A percentile compares a stretch with the other conserved stretches of the same genome.
phyloP scores from a whole-genome alignment of 2,329 filamentous ascomycete species.

The Didymellaceae sp. region DNA sequence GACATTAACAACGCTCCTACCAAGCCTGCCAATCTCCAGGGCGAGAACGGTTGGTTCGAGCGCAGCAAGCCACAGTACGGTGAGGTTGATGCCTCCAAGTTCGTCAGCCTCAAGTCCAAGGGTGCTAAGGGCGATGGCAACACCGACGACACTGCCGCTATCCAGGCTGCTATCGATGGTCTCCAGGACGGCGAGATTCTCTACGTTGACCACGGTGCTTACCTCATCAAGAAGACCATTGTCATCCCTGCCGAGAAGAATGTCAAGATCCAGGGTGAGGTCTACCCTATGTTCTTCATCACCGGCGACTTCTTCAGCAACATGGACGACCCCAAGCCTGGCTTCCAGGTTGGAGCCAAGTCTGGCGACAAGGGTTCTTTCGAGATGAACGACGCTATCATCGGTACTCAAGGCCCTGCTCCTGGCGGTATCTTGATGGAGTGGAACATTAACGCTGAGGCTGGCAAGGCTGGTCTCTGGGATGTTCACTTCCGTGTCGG shows the following conservation, averaged over 20 bases:
- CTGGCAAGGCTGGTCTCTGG: constrained; percentile 83
- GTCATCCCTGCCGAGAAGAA: constrained; percentile 67
- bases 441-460: constrained; percentile 77
- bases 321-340: constrained; percentile 76
- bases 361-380: constrained; percentile 78
- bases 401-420: constrained; percentile 81
- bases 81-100: constrained; percentile 67
- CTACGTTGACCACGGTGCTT: constrained; percentile 70
- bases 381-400: constrained; percentile 86
- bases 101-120: constrained; percentile 80
- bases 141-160: constrained; percentile 84
- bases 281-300: constrained; percentile 90
- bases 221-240: constrained; percentile 66
- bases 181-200: constrained; percentile 67
- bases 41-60: constrained; percentile 74
- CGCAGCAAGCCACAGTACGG: constrained; percentile 91
- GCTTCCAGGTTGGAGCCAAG: constrained; percentile 79
- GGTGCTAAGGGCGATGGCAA: constrained; percentile 88
- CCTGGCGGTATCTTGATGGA: constrained; percentile 90
- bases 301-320: constrained; percentile 76
- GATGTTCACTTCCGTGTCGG: constrained; percentile 96
- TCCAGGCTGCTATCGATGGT: constrained; percentile 78
- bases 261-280: constrained; percentile 87
- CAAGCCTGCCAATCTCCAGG: constrained; percentile 73
- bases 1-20: constrained; percentile 53